Evolutionary conservation across 139 green algal species (phyloP).

Genomic region (Yamagishiella unicocca): DNA sequence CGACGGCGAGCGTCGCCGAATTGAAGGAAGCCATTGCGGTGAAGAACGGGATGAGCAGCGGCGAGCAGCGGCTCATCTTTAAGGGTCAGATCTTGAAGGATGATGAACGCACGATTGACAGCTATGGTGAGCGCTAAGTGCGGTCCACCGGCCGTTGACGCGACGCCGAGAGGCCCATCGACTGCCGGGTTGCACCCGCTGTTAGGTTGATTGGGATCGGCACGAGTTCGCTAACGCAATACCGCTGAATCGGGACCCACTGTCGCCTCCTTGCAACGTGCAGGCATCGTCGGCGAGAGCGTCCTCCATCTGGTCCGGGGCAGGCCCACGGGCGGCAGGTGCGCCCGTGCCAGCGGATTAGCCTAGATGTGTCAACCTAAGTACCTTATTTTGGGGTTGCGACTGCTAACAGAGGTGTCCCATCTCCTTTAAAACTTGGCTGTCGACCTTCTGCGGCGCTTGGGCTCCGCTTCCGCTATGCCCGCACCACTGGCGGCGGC

Average conservation of each 20-base stretch:
- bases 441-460: too few species aligned
- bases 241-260: too few species aligned
- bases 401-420: too few species aligned
- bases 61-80: conserved; percentile 92
- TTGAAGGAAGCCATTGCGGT: conserved; percentile 81
- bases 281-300: conserved; percentile 78
- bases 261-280: too few species aligned
- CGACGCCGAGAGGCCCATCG: background rate
- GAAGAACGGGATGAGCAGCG: conserved; percentile 53
- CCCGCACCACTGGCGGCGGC: too few species aligned
- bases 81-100: conserved; percentile 95
- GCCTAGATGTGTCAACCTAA: too few species aligned
- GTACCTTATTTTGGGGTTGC: too few species aligned
- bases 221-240: too few species aligned
- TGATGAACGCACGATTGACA: conserved; percentile 85
- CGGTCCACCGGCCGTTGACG: conserved; percentile 25
- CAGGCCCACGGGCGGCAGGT: conserved; percentile 41
- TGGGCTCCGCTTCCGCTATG: too few species aligned
- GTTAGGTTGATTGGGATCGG: too few species aligned
- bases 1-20: conserved; percentile 67
- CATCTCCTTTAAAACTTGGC: too few species aligned
- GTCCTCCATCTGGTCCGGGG: conserved; percentile 81
- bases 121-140: conserved; percentile 75
- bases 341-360: background rate
- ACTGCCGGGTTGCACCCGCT: too few species aligned